Base-by-base conservation (phyloP, 108 stramenopile species). In the Pseudonitzschia multiseries region DNA sequence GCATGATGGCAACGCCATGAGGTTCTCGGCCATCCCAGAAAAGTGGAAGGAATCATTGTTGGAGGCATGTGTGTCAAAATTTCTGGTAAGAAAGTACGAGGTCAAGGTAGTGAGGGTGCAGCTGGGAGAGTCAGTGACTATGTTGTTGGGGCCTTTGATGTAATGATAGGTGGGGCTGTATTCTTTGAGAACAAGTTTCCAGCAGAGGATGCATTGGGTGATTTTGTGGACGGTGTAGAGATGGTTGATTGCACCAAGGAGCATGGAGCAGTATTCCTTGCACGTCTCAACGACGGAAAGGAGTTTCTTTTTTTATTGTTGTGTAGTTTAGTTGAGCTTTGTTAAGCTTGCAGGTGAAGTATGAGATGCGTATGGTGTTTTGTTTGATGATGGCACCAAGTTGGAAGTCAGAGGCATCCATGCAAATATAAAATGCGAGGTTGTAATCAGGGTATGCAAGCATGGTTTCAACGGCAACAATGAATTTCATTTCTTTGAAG, bases 401-500 rank as follows among this genome's bases (percentile, higher is more conserved):
- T 66, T 86, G 81, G 36, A 68, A 75, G 40, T 86, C 64, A 20
- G 70, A 65, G 5, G 83, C 85, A 73, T 89, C 79, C 1, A 73
- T 75, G 26, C 82, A 71, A 22, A 89, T 78, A 28, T 76, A 22
- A 65, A 86, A 89, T 15, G 65, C 76, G 20, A 60, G 8, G 42
- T 84, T 79, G 62, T 79, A 73, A 56, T 86, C 72, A 0, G 84
- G 82, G 57, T 76, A 86, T 8, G 67, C 21, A 1, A 78, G 24
- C 2, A 89, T 42, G 0, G 68, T 60, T 59, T 86, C 82, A 12
- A 15, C 20, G 14, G 78, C 73, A 4, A 84, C 48, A 0, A 85
- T 5, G 17, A 70, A 63, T 69, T 88, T 88, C 60, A 82, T 84
- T 40, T 74, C 57, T 0, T 84, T 60, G 46, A 88, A 86, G 27